Evolutionary conservation across 2,329 filamentous ascomycete species (phyloP), one percentile per base, ranked within the genome.

Genomic region (Phyllosticta capitalensis): DNA sequence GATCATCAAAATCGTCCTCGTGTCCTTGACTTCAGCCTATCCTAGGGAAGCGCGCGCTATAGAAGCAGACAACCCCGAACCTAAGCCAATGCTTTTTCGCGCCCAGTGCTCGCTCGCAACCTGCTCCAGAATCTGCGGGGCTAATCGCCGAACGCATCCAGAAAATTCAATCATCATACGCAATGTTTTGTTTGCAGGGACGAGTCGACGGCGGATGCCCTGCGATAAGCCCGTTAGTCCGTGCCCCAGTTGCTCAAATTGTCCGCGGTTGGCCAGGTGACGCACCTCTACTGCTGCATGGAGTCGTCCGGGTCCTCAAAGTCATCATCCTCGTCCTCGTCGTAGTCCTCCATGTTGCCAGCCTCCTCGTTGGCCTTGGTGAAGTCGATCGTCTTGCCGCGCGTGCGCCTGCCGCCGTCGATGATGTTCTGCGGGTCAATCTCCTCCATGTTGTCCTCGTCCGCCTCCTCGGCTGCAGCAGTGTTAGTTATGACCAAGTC

Each of bases 391-490:
- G 86, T 82, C 75, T 90, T 89, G 71, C 92, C 92, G 70, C 92
- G 92, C 64, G 92, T 97, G 75, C 94, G 92, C 68, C 86, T 84
- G 64, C 87, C 87, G 64, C 81, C 82, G 61, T 78, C 73, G 71
- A 97, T 85, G 73, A 97, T 95, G 82, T 97, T 97, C 73, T 83
- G 83, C 60, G 83, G 79, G 72, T 95, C 90, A 73, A 99, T 96
- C 76, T 92, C 92, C 72, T 95, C 89, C 81, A 96, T 83, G 74
- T 89, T 88, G 69, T 90, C 78, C 61, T 89, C 87, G 59, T 91
- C 90, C 52, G 88, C 87, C 57, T 89, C 88, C 66, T 87, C 86
- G 60, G 78, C 81, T 76, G 22, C 28, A 20, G 14, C 21, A 19
- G 5, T 38, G 56, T 61, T 54, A 61, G 60, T 49, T 26, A 17